Evolutionary conservation across 179 eudicot genomes (phyloP), one percentile per base, ranked within the genome.

Genomic region (Nepenthes alata): DNA sequence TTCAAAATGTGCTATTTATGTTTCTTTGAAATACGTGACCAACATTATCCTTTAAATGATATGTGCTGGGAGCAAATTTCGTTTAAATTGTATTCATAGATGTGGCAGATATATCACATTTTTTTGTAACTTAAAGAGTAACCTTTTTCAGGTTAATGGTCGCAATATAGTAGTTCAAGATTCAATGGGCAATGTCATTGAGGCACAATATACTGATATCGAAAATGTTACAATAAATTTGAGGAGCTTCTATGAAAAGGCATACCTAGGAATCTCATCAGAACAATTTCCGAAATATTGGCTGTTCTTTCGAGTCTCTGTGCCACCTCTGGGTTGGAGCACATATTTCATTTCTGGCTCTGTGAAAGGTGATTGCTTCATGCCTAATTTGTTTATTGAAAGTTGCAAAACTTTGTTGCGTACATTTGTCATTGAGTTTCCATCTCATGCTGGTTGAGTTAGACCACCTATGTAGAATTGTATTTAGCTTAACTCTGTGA

Each of bases 311-410:
- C 74, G 57, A 68, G 97, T 75, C 68, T 81, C 87, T 59, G 74
- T 89, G 64, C 87, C 87, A 53, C 85, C 97, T 52, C 64, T 89
- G 68, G 91, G 97, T 65, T 87, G 86, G 88, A 83, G 67, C 73
- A 89, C 97, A 11, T 89, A 84, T 65, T 83, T 86, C 73, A 66
- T 84, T 57, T 79, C 87, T 38, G 56, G 59, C 55, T 36, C 65
- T 39, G 74, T 61, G 57, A 74, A 69, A 73, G 85, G 96, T 86
- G 71, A 13, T 36, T 39, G 39, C 7, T 64, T 38, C 12, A 9
- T 11, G 4, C 9, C 8, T 7, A 25, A 25, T 35, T 37, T 35
- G 37, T 2, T 16, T 37, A 57, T 6, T 35, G 44, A 25, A 35
- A 52, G 3, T n/a, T 11, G 55, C 5, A 5, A 11, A 6, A 52